Evolutionary conservation across 202 grass and related monocot species (phyloP).

Genomic region (Setaria viridis): DNA sequence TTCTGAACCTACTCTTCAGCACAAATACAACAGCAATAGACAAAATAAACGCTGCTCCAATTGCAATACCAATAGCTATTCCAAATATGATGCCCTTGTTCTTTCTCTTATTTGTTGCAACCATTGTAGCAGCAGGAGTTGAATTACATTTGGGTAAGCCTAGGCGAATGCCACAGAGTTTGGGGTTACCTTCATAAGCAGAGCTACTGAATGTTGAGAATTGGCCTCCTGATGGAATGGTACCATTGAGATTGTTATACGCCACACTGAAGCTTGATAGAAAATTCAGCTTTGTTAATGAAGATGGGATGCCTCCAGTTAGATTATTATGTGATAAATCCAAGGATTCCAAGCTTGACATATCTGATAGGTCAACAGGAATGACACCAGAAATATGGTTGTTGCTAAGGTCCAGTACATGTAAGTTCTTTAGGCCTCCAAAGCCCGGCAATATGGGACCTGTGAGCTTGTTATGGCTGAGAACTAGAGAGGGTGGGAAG

Average conservation of each 20-base stretch:
- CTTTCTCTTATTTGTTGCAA: slow-evolving; percentile 45
- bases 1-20: slow-evolving; percentile 53
- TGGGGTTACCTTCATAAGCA: slow-evolving; percentile 84
- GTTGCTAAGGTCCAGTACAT: slow-evolving; percentile 76
- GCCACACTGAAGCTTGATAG: slow-evolving; percentile 91
- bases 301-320: slow-evolving; percentile 80
- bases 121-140: slow-evolving; percentile 38
- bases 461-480: slow-evolving; percentile 75
- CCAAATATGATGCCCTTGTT: slow-evolving; percentile 73
- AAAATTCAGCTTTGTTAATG: slow-evolving; percentile 83
- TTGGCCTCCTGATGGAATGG: slow-evolving; percentile 75
- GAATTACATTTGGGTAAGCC: slow-evolving; percentile 40
- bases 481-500: slow-evolving; percentile 84
- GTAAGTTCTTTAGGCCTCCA: slow-evolving; percentile 75
- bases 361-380: slow-evolving; percentile 77
- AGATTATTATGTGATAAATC: slow-evolving; percentile 90
- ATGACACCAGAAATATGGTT: slow-evolving; percentile 76
- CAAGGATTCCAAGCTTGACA: slow-evolving; percentile 82
- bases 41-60: slow-evolving; percentile 67
- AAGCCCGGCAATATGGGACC: slow-evolving; percentile 72
- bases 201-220: slow-evolving; percentile 85
- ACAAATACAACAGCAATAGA: slow-evolving; percentile 63
- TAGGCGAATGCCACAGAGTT: slow-evolving; percentile 62
- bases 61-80: slow-evolving; percentile 63
- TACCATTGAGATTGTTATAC: slow-evolving; percentile 89